Base-by-base conservation (phyloP, 371 early-diverging fungal genomes). In the Mucor irregularis region DNA sequence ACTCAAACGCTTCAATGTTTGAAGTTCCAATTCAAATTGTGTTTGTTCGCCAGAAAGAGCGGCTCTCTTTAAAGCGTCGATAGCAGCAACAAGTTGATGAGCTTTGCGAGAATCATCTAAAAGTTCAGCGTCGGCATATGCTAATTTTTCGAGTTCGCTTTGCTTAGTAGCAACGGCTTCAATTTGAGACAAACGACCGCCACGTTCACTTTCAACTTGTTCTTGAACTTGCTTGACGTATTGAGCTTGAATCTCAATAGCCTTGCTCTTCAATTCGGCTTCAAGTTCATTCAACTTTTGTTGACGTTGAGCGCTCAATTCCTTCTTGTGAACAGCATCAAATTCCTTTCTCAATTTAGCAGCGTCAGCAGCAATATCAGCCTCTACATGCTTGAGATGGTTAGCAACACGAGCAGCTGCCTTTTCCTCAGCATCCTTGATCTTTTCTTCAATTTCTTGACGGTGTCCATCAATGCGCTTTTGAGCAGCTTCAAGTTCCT, bases 141-240 rank as follows among this genome's bases (percentile, higher is more conserved):
- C 69, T 35, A 88, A 67, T 14, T 70, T 66, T 62, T 95, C 91
- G 24, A 97, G 81, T 38, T 83, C 69, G 53, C 82, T 85, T 39
- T 95, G 76, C 45, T 91, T 88, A 25, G 82, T 64, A 47, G 87
- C 80, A 43, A 96, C 84, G 38, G 85, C 79, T 58, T 95, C 95
- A 29, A 96, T 70, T 22, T 88, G 79, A 3, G 96, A 91, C 51
- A 98, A 75, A 25, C 96, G 89, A 19, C 96, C 94, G 33, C 87
- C 88, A 38, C 96, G 90, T 75, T 97, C 98, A 29, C 78, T 71
- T 56, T 97, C 98, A 2, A 97, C 92, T 33, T 87, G 80, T 16
- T 80, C 74, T 54, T 86, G 84, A 58, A 94, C 87, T 65, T 92
- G 83, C 10, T 84, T 78, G 21, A 76, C 68, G 73, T 81, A 85